Base-by-base conservation (phyloP, 306 rosid genomes). In the Delonix regia region DNA sequence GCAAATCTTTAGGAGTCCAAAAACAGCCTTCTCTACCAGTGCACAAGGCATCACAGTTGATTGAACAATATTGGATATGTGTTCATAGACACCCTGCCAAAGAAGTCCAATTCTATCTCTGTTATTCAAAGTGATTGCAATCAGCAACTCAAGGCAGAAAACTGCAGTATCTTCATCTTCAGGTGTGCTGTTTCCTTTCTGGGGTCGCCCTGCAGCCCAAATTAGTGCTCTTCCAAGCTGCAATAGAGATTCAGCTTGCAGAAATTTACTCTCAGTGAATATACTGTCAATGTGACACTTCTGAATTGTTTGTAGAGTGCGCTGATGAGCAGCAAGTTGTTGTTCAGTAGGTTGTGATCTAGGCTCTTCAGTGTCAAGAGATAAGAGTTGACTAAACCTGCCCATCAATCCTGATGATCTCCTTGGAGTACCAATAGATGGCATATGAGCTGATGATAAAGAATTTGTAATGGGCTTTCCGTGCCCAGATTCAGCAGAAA, bases 61-160 rank as follows among this genome's bases (percentile, higher is more conserved):
- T 87, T 95, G 99, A 75, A 95, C 99, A 85, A 93, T 89, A 66
- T 75, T 85, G 55, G 89, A 60, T 80, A 93, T 90, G 83, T 95
- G 98, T 85, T 95, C 99, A 83, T 91, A 95, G 55, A 95, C 94
- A 74, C 88, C 87, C 82, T 87, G 96, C 99, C 99, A 95, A 33
- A 95, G 90, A 83, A 93, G 96, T 79, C 81, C 94, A 75, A 95
- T 93, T 81, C 99, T 88, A 74, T 95, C 99, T 83, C 99, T 84
- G 82, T 95, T 95, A 84, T 91, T 95, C 78, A 95, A 83, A 67
- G 99, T 95, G 71, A 91, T 84, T 53, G 97, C 93, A 73, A 93
- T 88, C 75, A 95, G 86, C 79, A 95, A 84, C 82, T 91, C 98
- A 86, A 95, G 83, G 65, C 98, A 95, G 86, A 95, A 91, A 82